Conservation (phyloP, 495 filamentous ascomycete genomes). For the Evernia prunastri region DNA sequence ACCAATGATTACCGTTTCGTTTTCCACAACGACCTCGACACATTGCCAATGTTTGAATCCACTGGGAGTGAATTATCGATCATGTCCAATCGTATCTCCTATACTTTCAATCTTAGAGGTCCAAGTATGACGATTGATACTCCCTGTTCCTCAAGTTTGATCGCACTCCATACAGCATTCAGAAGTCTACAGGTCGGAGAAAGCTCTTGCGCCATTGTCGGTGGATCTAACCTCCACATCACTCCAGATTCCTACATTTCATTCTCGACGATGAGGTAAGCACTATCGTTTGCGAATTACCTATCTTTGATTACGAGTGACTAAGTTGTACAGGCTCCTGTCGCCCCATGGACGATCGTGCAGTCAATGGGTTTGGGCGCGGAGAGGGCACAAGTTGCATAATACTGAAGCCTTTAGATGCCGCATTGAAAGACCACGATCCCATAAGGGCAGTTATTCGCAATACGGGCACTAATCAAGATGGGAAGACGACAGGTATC, state of each 20-base stretch:
- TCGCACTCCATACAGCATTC: constrained; percentile 25
- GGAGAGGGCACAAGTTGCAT: constrained; percentile 41
- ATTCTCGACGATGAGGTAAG: constrained; percentile 16
- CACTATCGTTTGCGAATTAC: not conserved
- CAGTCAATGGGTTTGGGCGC: constrained; percentile 37
- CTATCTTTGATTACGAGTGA: no score
- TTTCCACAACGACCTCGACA: constrained; percentile 20
- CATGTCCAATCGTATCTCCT: constrained; percentile 44
- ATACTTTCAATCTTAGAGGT: constrained; percentile 43
- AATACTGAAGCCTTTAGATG: constrained; percentile 36
- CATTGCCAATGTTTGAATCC: constrained; percentile 10
- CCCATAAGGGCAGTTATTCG: constrained; percentile 35
- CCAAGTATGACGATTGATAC: constrained; percentile 46
- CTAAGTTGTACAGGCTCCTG: constrained; percentile 17
- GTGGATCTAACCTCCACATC: constrained; percentile 33
- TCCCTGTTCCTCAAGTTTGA: constrained; percentile 41
- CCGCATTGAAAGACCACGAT: constrained; percentile 36
- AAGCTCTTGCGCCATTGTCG: constrained; percentile 29
- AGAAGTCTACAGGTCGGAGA: constrained; percentile 16
- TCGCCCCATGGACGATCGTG: constrained; percentile 9
- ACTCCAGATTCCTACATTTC: constrained; percentile 7
- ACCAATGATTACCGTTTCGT: constrained; percentile 17
- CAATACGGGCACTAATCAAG: constrained; percentile 36
- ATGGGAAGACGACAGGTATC: constrained; percentile 46
- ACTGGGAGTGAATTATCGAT: constrained; percentile 6